Conservation (phyloP, 768 basidiomycete species). For the Lactarius hengduanensis region DNA sequence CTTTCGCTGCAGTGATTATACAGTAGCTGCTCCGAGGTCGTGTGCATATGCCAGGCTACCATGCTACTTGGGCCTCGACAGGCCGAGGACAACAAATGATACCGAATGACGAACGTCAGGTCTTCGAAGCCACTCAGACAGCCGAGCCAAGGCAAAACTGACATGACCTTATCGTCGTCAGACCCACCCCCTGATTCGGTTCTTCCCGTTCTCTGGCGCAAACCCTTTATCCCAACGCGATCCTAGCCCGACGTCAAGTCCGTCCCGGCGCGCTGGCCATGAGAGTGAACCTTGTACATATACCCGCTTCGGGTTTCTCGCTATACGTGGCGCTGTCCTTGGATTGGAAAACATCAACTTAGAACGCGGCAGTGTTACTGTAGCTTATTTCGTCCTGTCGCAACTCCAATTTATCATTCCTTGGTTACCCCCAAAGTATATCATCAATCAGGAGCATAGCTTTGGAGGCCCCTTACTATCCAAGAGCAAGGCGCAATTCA, state of each 20-base stretch:
- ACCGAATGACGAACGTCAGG: not conserved
- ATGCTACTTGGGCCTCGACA: not conserved
- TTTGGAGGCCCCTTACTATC: not conserved
- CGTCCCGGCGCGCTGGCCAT: constrained; percentile 8
- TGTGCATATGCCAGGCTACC: not conserved
- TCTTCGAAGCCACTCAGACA: not conserved
- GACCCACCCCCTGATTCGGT: not conserved
- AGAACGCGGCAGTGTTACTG: not conserved
- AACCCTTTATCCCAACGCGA: not conserved
- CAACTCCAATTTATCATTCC: too few species aligned
- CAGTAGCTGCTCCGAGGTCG: not conserved
- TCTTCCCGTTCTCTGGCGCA: constrained; percentile 9
- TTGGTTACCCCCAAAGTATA: not conserved
- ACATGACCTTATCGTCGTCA: not conserved
- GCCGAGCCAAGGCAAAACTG: not conserved
- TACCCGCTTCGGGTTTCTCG: not conserved
- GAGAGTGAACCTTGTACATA: not conserved
- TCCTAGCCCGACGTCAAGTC: not conserved
- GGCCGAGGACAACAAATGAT: not conserved
- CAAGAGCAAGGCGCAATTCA: not conserved
- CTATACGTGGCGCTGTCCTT: constrained; percentile 3
- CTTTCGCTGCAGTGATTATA: not conserved
- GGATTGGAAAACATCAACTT: not conserved
- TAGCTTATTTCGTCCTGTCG: not conserved
- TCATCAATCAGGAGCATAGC: not conserved